Evolutionary conservation across 306 rosid species (phyloP), one percentile per base, ranked within the genome.

Genomic region (Bauhinia variegata): DNA sequence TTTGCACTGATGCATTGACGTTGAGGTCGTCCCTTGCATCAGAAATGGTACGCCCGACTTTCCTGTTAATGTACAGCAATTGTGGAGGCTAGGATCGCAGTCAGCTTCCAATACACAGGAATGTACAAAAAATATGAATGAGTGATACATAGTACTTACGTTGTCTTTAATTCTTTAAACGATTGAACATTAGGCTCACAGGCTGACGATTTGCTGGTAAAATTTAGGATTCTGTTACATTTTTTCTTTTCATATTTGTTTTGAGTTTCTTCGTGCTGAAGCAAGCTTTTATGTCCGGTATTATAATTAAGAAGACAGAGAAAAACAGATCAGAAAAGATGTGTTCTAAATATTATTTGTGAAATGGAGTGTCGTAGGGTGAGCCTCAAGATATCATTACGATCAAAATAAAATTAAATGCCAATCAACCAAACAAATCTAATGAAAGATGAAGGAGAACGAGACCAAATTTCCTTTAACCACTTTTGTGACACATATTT

Each of bases 81-180:
- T 31, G 53, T 31, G 47, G 65, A 56, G 58, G 28, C 28, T 23
- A 23, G 28, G 71, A 50, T 58, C 58, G 28, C 66, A 53, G 30
- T 14, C 49, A 13, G 66, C 32, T 58, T 50, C 49, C 18, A 38
- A 47, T 19, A n/a, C 64, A 61, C 46, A 42, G 75, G 13, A 54
- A 56, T 73, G 86, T 81, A 58, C 79, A 81, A 48, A 73, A 31
- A 46, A 38, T 42, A 30, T 12, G 31, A 64, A 39, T 7, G 6
- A 48, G 7, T 0, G 4, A 38, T 31, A 33, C n/a, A 50, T 62
- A 36, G 4, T n/a, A 53, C 11, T 2, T n/a, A 46, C 9, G 15
- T 7, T 52, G 44, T 64, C 63, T 65, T 18, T 13, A 34, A 37
- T 62, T 67, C 54, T 28, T 39, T n/a, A 74, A 17, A 32, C 6